Evolutionary conservation across 805 yeast genomes (phyloP), one percentile per base, ranked within the genome.

Genomic region (Tetrapisispora pingtungensis): DNA sequence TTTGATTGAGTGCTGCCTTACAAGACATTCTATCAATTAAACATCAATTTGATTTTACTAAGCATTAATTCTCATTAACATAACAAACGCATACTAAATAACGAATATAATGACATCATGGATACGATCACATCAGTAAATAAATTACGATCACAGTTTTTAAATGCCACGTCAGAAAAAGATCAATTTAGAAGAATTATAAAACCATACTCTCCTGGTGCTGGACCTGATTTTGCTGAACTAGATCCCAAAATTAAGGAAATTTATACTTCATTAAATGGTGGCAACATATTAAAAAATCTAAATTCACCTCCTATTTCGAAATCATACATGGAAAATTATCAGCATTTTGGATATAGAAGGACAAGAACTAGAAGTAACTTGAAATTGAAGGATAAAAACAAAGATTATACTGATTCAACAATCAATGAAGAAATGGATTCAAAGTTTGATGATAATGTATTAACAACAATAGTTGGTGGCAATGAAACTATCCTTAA

Each of bases 261-360:
- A 17, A 31, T 57, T 1, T 61, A 50, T 41, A 36, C 32, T 7
- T 49, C 49, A 14, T 42, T 48, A 7, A 51, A 58, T 41, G 64
- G 63, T 0, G 18, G 28, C 3, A 49, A 50, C 44, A 31, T 56
- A 30, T 33, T 61, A 10, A 44, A 45, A 3, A 45, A 48, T 13
- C 40, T 59, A 27, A 56, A 58, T 32, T 62, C 66, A 3, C 65
- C 65, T 3, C 65, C 66, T 0, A 53, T 61, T 10, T 47, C 59
- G 0, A 48, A 46, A 17, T 47, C 49, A 36, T 51, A 46, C 27
- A 51, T 57, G 53, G 57, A 55, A 3, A 45, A 45, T 27, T 54
- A 51, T 28, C 19, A 27, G 15, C 15, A 39, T 18, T 24, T 34
- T 24, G 27, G 31, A 14, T 45, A 35, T 31, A 34, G 33, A 37